A percentile compares a stretch with the other conserved stretches of the same genome.
Evolutionary conservation across 169 alveolate genomes (phyloP).

Genomic region (Sarcocystis neurona): DNA sequence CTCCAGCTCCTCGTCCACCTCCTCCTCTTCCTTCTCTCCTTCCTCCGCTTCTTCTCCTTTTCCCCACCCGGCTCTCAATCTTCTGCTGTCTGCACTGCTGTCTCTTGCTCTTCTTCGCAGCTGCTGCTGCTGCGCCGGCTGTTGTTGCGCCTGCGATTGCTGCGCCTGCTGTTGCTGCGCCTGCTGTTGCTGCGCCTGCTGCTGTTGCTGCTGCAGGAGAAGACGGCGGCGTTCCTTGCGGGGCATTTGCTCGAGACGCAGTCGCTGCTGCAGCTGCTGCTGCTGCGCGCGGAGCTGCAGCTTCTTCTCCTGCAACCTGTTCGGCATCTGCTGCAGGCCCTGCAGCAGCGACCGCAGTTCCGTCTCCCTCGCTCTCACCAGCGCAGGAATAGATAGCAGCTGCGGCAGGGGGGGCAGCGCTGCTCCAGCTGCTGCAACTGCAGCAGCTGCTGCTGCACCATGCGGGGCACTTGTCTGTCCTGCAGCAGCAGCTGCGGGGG

Average conservation of each 20-base stretch:
- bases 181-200: not conserved
- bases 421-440: not conserved
- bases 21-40: too few species aligned
- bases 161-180: not conserved
- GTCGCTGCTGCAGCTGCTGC: conserved; percentile 15
- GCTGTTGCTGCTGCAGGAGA: not conserved
- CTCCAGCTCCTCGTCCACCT: too few species aligned
- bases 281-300: conserved; percentile 23
- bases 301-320: conserved; percentile 1
- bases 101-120: too few species aligned
- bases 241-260: conserved; percentile 1
- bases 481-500: too few species aligned
- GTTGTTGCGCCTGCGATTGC: not conserved
- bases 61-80: too few species aligned
- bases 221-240: not conserved
- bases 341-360: conserved; percentile 13
- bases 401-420: conserved; percentile 24
- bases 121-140: not conserved
- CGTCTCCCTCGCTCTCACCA: conserved; percentile 29
- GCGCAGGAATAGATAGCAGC: conserved; percentile 36
- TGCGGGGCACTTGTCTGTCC: too few species aligned
- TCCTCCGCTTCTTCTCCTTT: too few species aligned
- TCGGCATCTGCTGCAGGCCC: not conserved
- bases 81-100: too few species aligned
- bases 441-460: conserved; percentile 25